Conservation (phyloP, 768 basidiomycete species). For the Tulasnella sp. region DNA sequence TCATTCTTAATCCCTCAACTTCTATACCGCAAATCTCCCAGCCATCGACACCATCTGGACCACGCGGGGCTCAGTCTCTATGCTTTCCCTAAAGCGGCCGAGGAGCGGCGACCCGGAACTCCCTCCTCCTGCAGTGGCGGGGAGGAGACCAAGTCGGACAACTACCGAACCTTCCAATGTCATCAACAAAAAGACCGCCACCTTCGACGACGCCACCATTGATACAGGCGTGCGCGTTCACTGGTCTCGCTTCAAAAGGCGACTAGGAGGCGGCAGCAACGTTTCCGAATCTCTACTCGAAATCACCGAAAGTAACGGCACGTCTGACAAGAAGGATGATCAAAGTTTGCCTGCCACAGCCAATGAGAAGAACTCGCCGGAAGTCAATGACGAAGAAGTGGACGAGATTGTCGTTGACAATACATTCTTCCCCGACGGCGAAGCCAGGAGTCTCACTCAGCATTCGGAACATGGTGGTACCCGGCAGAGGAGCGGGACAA, state of each 20-base stretch:
- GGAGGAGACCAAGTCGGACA: too few relatives aligned
- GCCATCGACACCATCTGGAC: too few relatives aligned
- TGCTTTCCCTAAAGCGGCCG: too few relatives aligned
- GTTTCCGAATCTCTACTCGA: not conserved
- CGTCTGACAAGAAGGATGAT: not conserved
- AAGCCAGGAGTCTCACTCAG: constrained; percentile 1
- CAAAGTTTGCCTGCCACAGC: too few relatives aligned
- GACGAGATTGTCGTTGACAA: constrained; percentile 15
- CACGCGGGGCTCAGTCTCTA: too few relatives aligned
- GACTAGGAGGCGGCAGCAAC: not conserved
- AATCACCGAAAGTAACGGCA: not conserved
- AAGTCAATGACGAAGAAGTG: constrained; percentile 11
- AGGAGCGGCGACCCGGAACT: too few relatives aligned
- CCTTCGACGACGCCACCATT: not conserved
- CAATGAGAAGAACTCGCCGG: not conserved
- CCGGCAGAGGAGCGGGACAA: not conserved
- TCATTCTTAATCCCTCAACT: too few relatives aligned
- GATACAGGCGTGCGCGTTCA: not conserved
- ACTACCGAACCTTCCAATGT: too few relatives aligned
- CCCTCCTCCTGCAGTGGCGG: too few relatives aligned
- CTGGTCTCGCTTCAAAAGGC: constrained; percentile 7
- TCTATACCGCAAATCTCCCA: too few relatives aligned
- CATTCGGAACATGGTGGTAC: constrained; percentile 1
- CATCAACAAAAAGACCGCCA: not conserved
- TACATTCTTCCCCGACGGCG: not conserved